Base-by-base conservation (phyloP, 352 stramenopile species). In the Phytophthora cactorum region DNA sequence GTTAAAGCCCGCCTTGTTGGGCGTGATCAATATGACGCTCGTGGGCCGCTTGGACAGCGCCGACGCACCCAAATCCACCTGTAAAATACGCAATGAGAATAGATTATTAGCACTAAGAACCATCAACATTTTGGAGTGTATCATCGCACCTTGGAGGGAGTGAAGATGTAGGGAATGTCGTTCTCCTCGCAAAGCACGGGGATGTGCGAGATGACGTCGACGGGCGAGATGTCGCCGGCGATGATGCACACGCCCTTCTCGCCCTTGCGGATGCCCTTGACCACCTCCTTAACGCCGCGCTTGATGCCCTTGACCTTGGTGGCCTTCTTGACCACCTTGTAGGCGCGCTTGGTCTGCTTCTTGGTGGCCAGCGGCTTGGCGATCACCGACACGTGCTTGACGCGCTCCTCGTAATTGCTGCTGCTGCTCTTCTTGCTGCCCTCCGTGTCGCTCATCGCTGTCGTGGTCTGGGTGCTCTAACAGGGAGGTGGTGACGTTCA, bases 191-290 rank as follows among this genome's bases (percentile, higher is more conserved):
- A 98, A 49, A 99, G 82, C 58, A 99, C 86, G 12, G 98, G 98
- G 55, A 99, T 92, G 89, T 99, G 98, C 63, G 92, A 98, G 69
- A 99, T 98, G n/a, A 99, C 98, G 76, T 99, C 98, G 41, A 99
- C 93, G n/a, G 98, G 98, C 63, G 94, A 99, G 67, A 99, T 99
- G 86, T 99, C 98, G 39, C 98, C 98, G 3, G 98, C 98, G 49
- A 99, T 96, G 59, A 99, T 91, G 70, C 97, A 98, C 44, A 99
- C 71, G 46, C 98, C 98, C 77, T 98, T 99, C 59, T 99, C 93
- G 47, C 95, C 95, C 79, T 98, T 98, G 62, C 91, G 93, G 56
- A 99, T 90, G 59, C 88, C 97, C 83, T 99, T 99, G 66, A 99
- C 96, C 12, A 99, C 97, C 84, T 99, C 98, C 80, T 99, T 99